phyloP scores from a whole-genome alignment of 306 rosid genomes.

The Prunus mume region DNA sequence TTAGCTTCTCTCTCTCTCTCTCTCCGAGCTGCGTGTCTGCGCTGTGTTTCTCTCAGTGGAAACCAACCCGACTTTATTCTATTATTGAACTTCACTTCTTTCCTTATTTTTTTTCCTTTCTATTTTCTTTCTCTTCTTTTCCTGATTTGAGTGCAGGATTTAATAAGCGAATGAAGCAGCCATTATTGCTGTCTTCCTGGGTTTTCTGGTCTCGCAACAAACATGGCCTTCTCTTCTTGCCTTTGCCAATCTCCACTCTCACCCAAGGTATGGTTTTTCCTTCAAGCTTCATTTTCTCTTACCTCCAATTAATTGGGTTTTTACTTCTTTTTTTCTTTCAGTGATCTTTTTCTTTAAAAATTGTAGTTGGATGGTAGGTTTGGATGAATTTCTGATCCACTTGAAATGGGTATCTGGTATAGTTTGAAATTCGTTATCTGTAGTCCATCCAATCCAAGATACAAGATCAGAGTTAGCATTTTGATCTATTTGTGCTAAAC shows the following conservation, averaged over 20 bases:
- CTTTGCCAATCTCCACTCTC: slow-evolving; percentile 43
- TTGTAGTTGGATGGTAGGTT: background rate
- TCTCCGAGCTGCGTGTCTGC: slow-evolving; percentile 8
- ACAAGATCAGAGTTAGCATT: background rate
- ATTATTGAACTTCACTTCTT: background rate
- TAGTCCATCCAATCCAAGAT: background rate
- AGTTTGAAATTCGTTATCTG: slow-evolving; percentile 10
- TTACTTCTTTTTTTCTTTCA: background rate
- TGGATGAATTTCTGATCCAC: slow-evolving; percentile 21
- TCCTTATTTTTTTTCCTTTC: background rate
- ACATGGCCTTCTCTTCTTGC: slow-evolving; percentile 57
- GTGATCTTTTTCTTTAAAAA: background rate
- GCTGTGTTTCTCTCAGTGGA: slow-evolving; percentile 15
- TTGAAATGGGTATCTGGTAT: slow-evolving; percentile 19
- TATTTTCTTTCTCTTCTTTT: background rate
- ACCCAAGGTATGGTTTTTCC: slow-evolving; percentile 48
- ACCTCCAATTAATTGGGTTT: background rate
- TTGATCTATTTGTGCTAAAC: background rate
- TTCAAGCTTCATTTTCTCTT: slow-evolving; percentile 5
- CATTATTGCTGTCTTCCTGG: slow-evolving; percentile 34
- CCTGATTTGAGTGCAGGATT: background rate
- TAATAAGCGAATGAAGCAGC: slow-evolving; percentile 38
- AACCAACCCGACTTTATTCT: background rate
- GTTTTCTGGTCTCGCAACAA: slow-evolving; percentile 31
- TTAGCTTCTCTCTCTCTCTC: background rate